A percentile compares a stretch with the other conserved stretches of the same genome.
Conservation (phyloP, 257 asterid genomes). For the Schizonepeta tenuifolia region DNA sequence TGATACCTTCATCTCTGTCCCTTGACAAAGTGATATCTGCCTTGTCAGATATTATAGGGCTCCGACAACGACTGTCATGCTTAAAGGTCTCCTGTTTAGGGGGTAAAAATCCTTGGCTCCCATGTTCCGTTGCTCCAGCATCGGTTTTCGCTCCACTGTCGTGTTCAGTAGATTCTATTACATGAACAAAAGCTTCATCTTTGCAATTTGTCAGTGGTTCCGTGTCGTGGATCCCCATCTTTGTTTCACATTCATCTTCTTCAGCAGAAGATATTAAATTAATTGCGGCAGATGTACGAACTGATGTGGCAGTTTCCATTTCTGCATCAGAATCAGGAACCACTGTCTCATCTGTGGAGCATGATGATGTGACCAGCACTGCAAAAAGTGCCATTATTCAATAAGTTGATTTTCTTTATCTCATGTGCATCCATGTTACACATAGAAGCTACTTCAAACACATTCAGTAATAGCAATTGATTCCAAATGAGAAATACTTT, state of each 20-base stretch:
- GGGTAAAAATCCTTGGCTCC: conserved; percentile 42
- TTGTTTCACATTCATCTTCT: conserved; percentile 50
- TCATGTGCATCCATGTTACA: conserved; percentile 21
- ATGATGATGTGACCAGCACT: conserved; percentile 86
- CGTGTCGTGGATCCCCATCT: conserved; percentile 31
- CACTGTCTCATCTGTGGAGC: conserved; percentile 95
- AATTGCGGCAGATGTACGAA: conserved; percentile 40
- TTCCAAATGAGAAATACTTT: conserved; percentile 2
- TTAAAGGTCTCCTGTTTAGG: conserved; percentile 40
- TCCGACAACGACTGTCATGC: conserved; percentile 30
- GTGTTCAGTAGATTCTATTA: conserved; percentile 45
- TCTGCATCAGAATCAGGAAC: conserved; percentile 95
- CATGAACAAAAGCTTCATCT: conserved; percentile 38
- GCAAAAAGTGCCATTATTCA: conserved; percentile 36
- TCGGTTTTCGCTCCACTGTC: conserved; percentile 41
- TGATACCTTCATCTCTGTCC: conserved; percentile 39
- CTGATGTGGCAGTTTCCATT: conserved; percentile 73
- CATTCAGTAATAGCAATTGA: background rate
- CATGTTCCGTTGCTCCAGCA: conserved; percentile 35
- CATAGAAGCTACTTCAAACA: background rate
- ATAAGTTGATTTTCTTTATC: conserved; percentile 13
- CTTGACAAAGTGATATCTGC: conserved; percentile 33
- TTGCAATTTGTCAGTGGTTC: conserved; percentile 40
- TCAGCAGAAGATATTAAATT: conserved; percentile 51
- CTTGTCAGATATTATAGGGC: conserved; percentile 33